A percentile compares a stretch with the other conserved stretches of the same genome.
Evolutionary conservation across 345 rosid species (phyloP).

Genomic region (Schrenkiella parvula): DNA sequence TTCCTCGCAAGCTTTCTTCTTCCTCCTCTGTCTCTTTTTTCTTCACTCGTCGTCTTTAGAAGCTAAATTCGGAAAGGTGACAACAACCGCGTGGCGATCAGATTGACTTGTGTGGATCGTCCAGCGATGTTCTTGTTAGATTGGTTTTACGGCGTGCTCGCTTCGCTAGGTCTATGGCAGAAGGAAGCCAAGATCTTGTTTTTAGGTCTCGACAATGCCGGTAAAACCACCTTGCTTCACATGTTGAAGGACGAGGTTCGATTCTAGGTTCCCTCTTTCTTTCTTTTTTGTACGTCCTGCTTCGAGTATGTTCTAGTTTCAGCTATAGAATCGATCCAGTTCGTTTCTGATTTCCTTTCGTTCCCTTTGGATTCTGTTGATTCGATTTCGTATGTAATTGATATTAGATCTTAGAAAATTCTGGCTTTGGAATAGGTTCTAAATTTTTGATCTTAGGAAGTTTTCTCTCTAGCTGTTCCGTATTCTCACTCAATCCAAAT

Average conservation of each 20-base stretch:
- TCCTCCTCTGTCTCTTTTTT: background rate
- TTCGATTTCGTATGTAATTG: background rate
- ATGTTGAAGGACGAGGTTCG: conserved; percentile 86
- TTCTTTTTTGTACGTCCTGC: background rate
- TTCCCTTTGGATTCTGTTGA: background rate
- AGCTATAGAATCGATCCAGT: background rate
- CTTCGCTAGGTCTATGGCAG: conserved; percentile 77
- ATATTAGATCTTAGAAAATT: background rate
- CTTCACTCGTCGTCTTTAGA: background rate
- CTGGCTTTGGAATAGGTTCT: background rate
- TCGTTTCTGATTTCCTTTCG: background rate
- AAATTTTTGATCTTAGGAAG: background rate
- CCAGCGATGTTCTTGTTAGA: conserved; percentile 60
- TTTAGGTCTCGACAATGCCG: conserved; percentile 87
- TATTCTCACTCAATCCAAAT: background rate
- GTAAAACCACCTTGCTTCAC: conserved; percentile 85
- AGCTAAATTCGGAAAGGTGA: background rate
- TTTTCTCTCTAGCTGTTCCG: background rate
- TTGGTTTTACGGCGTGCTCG: conserved; percentile 80
- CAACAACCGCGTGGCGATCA: background rate
- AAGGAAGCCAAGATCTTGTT: conserved; percentile 88
- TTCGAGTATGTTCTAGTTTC: background rate
- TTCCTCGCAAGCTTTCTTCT: background rate
- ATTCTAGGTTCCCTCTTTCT: background rate
- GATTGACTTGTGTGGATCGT: background rate